Base-by-base conservation (phyloP, 2,329 filamentous ascomycete species). In the Exutisphaerella laricina region DNA sequence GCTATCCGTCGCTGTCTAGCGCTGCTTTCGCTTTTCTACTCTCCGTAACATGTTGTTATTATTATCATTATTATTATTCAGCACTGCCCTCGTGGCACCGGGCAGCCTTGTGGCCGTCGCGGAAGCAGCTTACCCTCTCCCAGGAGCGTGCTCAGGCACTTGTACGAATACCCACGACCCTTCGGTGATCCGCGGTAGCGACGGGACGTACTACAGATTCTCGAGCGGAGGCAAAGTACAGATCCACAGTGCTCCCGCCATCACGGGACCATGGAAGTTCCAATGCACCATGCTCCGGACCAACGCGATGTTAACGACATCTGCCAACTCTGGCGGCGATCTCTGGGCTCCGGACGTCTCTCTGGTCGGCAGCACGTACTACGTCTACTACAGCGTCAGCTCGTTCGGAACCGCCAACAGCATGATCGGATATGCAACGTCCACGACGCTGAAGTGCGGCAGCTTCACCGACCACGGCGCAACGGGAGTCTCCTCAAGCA, bases 311-410 rank as follows among this genome's bases (percentile, higher is more conserved):
- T 41, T 57, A 39, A 41, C 25, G 62, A 22, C 74, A 70, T 20
- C 34, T 45, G 60, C 70, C 41, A 59, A 71, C 18, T 46, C 55
- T 1, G 74, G 73, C 16, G 70, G 67, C 4, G 72, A 77, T 53
- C 65, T 75, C 8, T 77, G 73, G 73, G 82, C 82, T 2, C 82
- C 82, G 0, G 80, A 85, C 51, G 74, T 81, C 10, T 61, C 67
- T 13, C 64, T 74, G 12, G 68, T 84, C n/a, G 74, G 73, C 48
- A 67, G 64, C 41, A 67, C 69, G 1, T 85, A 83, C 65, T 74
- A 82, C 54, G 62, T 79, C n/a, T 84, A 81, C 70, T 83, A 84
- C 62, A 69, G 75, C 1, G 78, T 83, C n/a, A 79, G 73, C 25
- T 67, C 72, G 1, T 82, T 81, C 49, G 80, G 80, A 1, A 72